Percentiles rank a stretch among this genome's conserved stretches.
phyloP scores from a whole-genome alignment of 306 rosid species.

The Lathyrus oleraceus region DNA sequence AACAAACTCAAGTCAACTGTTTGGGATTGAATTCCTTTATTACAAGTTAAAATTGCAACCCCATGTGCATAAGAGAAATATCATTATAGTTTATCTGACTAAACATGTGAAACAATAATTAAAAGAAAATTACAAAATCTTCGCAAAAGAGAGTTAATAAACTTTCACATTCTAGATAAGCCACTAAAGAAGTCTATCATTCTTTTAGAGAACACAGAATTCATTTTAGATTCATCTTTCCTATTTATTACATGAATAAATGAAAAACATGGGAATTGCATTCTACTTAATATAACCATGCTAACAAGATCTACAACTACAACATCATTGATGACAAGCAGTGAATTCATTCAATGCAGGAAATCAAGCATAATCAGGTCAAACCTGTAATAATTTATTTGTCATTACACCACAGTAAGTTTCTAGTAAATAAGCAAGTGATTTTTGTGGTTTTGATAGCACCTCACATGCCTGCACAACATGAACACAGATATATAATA shows the following conservation, averaged over 20 bases:
- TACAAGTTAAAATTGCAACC: slow-evolving; percentile 11
- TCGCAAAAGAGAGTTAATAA: background rate
- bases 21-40: slow-evolving; percentile 7
- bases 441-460: slow-evolving; percentile 84
- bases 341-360: slow-evolving; percentile 25
- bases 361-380: slow-evolving; percentile 26
- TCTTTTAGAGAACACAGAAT: background rate
- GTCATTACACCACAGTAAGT: slow-evolving; percentile 77
- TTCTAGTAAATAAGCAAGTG: slow-evolving; percentile 91
- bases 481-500: slow-evolving; percentile 19
- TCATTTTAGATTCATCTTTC: background rate
- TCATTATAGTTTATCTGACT: background rate
- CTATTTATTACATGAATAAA: background rate
- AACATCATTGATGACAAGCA: slow-evolving; percentile 22
- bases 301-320: slow-evolving; percentile 1
- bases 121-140: slow-evolving; percentile 7
- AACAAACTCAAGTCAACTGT: slow-evolving; percentile 4
- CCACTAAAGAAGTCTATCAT: slow-evolving; percentile 23
- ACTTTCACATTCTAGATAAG: slow-evolving; percentile 21
- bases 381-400: slow-evolving; percentile 91
- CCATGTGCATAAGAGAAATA: background rate
- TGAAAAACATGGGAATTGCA: slow-evolving; percentile 14
- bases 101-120: slow-evolving; percentile 23
- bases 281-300: slow-evolving; percentile 16
- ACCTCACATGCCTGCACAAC: slow-evolving; percentile 88